phyloP scores from a whole-genome alignment of 192 early-diverging fungal species.

The Phlyctochytrium planicorne region DNA sequence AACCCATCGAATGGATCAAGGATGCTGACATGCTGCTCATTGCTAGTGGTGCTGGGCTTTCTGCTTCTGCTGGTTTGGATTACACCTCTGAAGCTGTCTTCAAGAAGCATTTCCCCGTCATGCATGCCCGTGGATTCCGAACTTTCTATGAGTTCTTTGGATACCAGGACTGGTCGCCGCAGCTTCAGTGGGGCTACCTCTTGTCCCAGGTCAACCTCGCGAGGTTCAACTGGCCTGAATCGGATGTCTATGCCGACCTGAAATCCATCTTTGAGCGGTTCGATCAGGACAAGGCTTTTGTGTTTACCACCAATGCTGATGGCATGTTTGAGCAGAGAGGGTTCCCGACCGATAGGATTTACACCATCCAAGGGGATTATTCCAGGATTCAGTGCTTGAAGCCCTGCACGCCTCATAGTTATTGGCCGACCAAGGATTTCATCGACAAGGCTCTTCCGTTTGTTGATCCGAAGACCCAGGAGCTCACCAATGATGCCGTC shows the following conservation, averaged over 20 bases:
- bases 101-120: slow-evolving; percentile 23
- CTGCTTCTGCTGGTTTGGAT: slow-evolving; percentile 29
- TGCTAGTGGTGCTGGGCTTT: slow-evolving; percentile 25
- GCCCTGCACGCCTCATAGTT: slow-evolving; percentile 7
- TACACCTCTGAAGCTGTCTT: slow-evolving; percentile 30
- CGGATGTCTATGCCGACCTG: slow-evolving; percentile 13
- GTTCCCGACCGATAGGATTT: slow-evolving; percentile 16
- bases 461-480: slow-evolving; percentile 16
- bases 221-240: slow-evolving; percentile 20
- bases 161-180: slow-evolving; percentile 24
- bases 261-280: slow-evolving; percentile 8
- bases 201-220: slow-evolving; percentile 21
- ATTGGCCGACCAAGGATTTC: slow-evolving; percentile 7
- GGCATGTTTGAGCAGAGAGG: slow-evolving; percentile 34
- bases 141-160: slow-evolving; percentile 34
- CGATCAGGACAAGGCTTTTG: slow-evolving; percentile 13
- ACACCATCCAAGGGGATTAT: slow-evolving; percentile 30
- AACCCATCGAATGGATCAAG: slow-evolving; percentile 4
- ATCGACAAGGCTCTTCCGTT: slow-evolving; percentile 13
- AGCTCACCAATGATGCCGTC: slow-evolving; percentile 3
- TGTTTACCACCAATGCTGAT: slow-evolving; percentile 28
- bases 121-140: slow-evolving; percentile 28
- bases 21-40: slow-evolving; percentile 19
- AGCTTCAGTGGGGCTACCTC: slow-evolving; percentile 29
- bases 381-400: slow-evolving; percentile 22